Conservation (phyloP, 2,329 filamentous ascomycete genomes). For the Chalara sp. region DNA sequence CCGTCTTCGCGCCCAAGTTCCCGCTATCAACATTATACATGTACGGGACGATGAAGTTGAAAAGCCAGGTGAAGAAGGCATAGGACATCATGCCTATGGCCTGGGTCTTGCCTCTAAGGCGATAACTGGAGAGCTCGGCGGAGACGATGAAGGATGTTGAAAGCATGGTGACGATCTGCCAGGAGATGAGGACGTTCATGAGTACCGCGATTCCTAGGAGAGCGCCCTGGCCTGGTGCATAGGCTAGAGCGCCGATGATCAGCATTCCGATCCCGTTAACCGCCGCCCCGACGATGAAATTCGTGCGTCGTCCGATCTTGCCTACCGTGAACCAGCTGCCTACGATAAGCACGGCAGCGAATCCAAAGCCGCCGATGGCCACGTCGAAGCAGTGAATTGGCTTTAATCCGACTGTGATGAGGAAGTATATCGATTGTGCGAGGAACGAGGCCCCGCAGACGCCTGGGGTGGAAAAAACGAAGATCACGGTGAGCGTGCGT, state of each 20-base stretch:
- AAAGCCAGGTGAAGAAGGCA: conserved; percentile 17
- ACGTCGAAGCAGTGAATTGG: conserved; percentile 18
- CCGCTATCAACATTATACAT: conserved; percentile 36
- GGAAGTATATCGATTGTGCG: conserved; percentile 18
- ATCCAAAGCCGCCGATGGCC: conserved; percentile 13
- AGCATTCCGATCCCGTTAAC: conserved; percentile 12
- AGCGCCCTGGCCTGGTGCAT: conserved; percentile 4
- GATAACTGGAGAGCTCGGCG: conserved; percentile 15
- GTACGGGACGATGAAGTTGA: conserved; percentile 28
- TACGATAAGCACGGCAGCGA: conserved; percentile 13
- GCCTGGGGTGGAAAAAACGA: conserved; percentile 25
- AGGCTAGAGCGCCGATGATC: conserved; percentile 12
- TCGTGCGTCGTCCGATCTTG: conserved; percentile 28
- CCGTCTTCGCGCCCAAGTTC: conserved; percentile 35
- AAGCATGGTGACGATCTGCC: conserved; percentile 12
- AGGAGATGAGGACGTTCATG: conserved; percentile 18
- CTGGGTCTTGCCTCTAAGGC: conserved; percentile 15
- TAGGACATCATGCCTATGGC: conserved; percentile 12
- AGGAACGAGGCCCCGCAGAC: conserved; percentile 26
- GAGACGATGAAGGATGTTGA: conserved; percentile 13
- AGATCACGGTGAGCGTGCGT: conserved; percentile 31
- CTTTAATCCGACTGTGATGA: conserved; percentile 11
- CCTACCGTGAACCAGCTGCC: conserved; percentile 10
- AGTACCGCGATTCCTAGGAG: conserved; percentile 15
- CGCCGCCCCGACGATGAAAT: conserved; percentile 24